Evolutionary conservation across 257 asterid genomes (phyloP).

Genomic region (Przewalskia tangutica): DNA sequence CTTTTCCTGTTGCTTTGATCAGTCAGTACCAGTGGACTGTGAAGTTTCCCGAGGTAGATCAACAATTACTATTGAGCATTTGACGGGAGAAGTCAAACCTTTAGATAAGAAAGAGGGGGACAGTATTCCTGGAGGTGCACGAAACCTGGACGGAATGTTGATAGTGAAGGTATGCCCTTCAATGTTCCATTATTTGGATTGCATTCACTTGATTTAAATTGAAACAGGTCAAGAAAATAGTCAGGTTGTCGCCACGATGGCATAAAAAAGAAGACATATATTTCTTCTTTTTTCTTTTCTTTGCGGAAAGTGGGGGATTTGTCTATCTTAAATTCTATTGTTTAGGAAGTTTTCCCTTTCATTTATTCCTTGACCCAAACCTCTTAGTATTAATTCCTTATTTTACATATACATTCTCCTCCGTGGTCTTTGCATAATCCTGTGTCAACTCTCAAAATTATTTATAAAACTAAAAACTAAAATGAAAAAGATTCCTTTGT

Average conservation of each 20-base stretch:
- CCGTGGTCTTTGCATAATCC: not conserved
- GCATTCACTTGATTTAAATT: not conserved
- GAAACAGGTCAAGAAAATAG: not conserved
- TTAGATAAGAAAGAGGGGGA: conserved; percentile 68
- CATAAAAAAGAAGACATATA: not conserved
- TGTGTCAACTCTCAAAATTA: not conserved
- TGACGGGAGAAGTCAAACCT: conserved; percentile 95
- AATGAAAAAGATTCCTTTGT: not conserved
- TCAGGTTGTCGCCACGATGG: not conserved
- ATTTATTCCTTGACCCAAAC: not conserved
- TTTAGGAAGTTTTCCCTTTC: not conserved
- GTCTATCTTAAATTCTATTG: not conserved
- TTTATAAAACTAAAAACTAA: not conserved
- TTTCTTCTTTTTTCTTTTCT: not conserved
- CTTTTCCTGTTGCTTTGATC: conserved; percentile 25
- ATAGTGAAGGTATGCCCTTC: conserved; percentile 63
- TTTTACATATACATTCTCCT: not conserved
- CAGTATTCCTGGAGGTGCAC: conserved; percentile 97
- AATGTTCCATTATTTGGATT: not conserved
- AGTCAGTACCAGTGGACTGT: conserved; percentile 99
- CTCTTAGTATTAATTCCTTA: not conserved
- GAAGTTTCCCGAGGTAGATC: conserved; percentile 88
- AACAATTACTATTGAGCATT: conserved; percentile 87
- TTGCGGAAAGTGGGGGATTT: not conserved
- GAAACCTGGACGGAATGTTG: conserved; percentile 96